phyloP scores from a whole-genome alignment of 768 basidiomycete species.

The Serpula lacrymans region DNA sequence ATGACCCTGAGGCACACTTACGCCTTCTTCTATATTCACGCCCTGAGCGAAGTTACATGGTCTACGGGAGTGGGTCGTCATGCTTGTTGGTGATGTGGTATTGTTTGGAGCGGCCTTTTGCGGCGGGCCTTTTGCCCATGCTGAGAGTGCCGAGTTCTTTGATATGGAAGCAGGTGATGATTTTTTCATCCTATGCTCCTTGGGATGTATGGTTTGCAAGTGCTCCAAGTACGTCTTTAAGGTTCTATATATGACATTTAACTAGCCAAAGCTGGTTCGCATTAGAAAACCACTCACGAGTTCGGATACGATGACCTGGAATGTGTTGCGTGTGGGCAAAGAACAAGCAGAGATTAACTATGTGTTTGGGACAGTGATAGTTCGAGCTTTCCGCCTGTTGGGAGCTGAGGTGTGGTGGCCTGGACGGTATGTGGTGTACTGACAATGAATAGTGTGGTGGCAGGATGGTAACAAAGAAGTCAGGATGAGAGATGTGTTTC shows the following conservation, averaged over 20 bases:
- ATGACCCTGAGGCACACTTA: slow-evolving; percentile 63
- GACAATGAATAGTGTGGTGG: too few species aligned
- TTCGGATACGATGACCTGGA: slow-evolving; percentile 45
- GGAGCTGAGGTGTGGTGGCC: too few species aligned
- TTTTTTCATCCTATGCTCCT: slow-evolving; percentile 99
- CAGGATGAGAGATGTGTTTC: too few species aligned
- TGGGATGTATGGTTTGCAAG: too few species aligned
- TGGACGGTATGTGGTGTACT: too few species aligned
- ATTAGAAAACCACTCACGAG: slow-evolving; percentile 38
- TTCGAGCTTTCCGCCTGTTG: too few species aligned
- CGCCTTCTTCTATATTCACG: slow-evolving; percentile 75
- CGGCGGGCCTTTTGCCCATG: slow-evolving; percentile 90
- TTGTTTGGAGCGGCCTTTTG: slow-evolving; percentile 56
- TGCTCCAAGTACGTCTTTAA: neutral
- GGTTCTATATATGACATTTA: slow-evolving; percentile 9
- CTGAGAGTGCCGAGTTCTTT: slow-evolving; percentile 78
- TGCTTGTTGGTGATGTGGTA: slow-evolving; percentile 40
- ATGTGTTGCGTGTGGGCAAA: slow-evolving; percentile 69
- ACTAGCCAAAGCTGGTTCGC: slow-evolving; percentile 31
- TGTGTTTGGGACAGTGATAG: too few species aligned
- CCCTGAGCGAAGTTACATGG: slow-evolving; percentile 72
- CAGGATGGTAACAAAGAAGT: too few species aligned
- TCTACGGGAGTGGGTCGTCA: slow-evolving; percentile 74
- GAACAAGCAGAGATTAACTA: slow-evolving; percentile 52
- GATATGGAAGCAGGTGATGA: slow-evolving; percentile 68